phyloP scores from a whole-genome alignment of 202 grass and related monocot species.

The Setaria viridis region DNA sequence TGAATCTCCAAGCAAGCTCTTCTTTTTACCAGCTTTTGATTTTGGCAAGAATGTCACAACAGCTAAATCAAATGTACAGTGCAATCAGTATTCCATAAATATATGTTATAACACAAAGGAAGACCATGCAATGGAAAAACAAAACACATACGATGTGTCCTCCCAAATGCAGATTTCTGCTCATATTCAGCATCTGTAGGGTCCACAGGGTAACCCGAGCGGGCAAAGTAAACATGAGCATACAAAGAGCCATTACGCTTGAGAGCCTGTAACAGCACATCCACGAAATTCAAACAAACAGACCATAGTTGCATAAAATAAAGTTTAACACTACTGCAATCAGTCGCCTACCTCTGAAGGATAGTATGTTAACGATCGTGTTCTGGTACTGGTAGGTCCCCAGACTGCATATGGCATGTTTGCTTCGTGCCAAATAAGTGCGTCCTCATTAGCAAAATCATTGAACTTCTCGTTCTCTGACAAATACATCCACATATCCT shows the following conservation, averaged over 20 bases:
- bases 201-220: slow-evolving; percentile 92
- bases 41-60: slow-evolving; percentile 83
- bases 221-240: slow-evolving; percentile 99
- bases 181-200: slow-evolving; percentile 96
- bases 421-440: slow-evolving; percentile 93
- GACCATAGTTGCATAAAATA: neutral
- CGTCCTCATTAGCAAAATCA: slow-evolving; percentile 82
- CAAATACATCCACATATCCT: slow-evolving; percentile 99
- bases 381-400: slow-evolving; percentile 74
- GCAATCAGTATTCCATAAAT: slow-evolving; percentile 29
- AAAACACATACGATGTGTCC: slow-evolving; percentile 78
- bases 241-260: slow-evolving; percentile 95
- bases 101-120: slow-evolving; percentile 24
- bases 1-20: slow-evolving; percentile 86
- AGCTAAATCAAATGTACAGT: slow-evolving; percentile 63
- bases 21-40: slow-evolving; percentile 93
- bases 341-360: slow-evolving; percentile 84
- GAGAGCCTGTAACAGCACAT: slow-evolving; percentile 62
- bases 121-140: slow-evolving; percentile 18
- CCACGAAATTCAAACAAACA: neutral
- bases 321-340: slow-evolving; percentile 11
- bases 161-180: slow-evolving; percentile 79
- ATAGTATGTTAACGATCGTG: slow-evolving; percentile 71
- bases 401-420: slow-evolving; percentile 97
- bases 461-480: slow-evolving; percentile 88